phyloP scores from a whole-genome alignment of 495 filamentous ascomycete species.

The Aspergillus kassunensis region DNA sequence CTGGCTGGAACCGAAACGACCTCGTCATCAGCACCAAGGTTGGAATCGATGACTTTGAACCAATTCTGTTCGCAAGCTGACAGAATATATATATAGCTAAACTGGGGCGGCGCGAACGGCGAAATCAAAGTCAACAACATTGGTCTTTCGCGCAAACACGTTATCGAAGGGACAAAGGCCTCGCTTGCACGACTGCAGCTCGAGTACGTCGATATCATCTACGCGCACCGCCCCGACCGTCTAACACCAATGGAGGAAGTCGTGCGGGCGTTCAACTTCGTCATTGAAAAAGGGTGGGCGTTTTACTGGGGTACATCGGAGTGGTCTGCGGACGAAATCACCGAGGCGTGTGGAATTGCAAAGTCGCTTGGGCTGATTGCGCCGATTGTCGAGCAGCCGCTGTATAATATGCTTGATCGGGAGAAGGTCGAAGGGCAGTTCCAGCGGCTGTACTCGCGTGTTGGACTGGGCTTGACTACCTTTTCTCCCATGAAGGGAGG shows the following conservation, averaged over 20 bases:
- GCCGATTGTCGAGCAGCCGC: slow-evolving; percentile 79
- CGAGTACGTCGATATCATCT: slow-evolving; percentile 71
- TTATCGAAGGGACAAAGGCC: slow-evolving; percentile 65
- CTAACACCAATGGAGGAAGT: slow-evolving; percentile 83
- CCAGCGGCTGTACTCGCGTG: slow-evolving; percentile 58
- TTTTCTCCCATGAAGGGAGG: slow-evolving; percentile 72
- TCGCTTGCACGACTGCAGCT: slow-evolving; percentile 67
- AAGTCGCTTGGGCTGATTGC: slow-evolving; percentile 73
- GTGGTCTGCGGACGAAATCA: slow-evolving; percentile 80
- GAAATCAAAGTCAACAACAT: slow-evolving; percentile 64
- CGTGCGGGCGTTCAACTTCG: slow-evolving; percentile 78
- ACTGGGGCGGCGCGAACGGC: slow-evolving; percentile 61
- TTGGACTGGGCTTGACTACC: slow-evolving; percentile 67
- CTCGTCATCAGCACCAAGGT: slow-evolving; percentile 85
- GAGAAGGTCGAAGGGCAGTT: slow-evolving; percentile 76
- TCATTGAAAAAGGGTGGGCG: slow-evolving; percentile 71
- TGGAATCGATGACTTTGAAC: neutral
- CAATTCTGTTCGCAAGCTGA: neutral
- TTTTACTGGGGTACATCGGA: slow-evolving; percentile 93
- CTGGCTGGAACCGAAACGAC: slow-evolving; percentile 69
- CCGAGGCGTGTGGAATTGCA: slow-evolving; percentile 69
- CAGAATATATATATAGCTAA: slow-evolving; percentile 42
- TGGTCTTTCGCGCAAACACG: slow-evolving; percentile 79
- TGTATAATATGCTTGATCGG: slow-evolving; percentile 71
- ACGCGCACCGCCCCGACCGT: slow-evolving; percentile 79